phyloP scores from a whole-genome alignment of 2,329 filamentous ascomycete genomes.

The Ascochyta clinopodiicola region DNA sequence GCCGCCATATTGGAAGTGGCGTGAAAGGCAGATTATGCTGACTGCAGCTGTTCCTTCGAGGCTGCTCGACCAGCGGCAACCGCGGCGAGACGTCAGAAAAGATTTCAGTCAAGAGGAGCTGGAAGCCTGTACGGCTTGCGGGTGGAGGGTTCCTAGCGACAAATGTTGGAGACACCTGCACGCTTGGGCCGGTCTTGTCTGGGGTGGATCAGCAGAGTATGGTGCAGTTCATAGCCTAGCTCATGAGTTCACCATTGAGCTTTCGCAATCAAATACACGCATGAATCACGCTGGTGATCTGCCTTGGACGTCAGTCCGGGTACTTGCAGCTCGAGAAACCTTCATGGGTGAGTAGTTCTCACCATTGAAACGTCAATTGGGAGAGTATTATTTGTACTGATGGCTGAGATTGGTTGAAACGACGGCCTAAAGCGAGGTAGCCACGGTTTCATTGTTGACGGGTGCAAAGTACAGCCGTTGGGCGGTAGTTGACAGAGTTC shows the following conservation, averaged over 20 bases:
- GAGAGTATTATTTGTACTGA: neutral
- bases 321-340: neutral
- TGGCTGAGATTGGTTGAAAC: neutral
- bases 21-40: slow-evolving; percentile 3
- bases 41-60: slow-evolving; percentile 8
- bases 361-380: neutral
- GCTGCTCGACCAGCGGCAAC: slow-evolving; percentile 1
- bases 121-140: neutral
- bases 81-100: slow-evolving; percentile 1
- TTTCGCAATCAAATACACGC: neutral
- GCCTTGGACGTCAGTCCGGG: neutral
- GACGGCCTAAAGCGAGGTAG: no score
- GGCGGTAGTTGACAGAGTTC: neutral
- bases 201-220: neutral
- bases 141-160: neutral
- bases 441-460: no score
- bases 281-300: neutral
- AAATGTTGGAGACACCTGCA: neutral
- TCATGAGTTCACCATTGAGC: neutral
- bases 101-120: neutral
- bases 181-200: neutral
- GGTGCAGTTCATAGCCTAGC: neutral
- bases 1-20: neutral
- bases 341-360: neutral
- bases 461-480: neutral